Base-by-base conservation (phyloP, 208 protist species). In the Angomonas deanei region DNA sequence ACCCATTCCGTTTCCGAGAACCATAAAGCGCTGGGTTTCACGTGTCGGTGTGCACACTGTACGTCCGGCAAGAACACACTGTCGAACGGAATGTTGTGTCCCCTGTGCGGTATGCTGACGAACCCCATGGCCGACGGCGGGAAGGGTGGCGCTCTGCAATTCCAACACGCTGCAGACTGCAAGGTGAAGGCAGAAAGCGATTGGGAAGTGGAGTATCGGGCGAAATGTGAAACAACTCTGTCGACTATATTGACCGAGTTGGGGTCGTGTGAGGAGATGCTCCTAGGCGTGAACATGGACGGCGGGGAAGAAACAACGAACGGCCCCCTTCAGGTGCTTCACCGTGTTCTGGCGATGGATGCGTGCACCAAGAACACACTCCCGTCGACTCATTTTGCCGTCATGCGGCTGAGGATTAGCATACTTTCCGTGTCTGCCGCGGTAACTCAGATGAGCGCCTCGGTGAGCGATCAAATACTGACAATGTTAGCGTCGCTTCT, bases 21-120 rank as follows among this genome's bases (percentile, higher is more conserved):
- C 27, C 13, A 71, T 19, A 1, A 46, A 1, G 34, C 58, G 6
- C 63, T 78, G 33, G 66, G 70, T 6, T 88, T 88, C 67, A 31
- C 0, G 23, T 92, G 85, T 39, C 53, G 56, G 4, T 92, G 85
- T 60, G 1, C 10, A 17, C 74, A 82, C 27, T 92, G 85, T 67
- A 55, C 58, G 0, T 33, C 30, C 27, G 50, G 50, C 13, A 74
- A 73, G 24, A 64, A 38, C 15, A 65, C 69, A 1, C 62, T 88
- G 28, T 62, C 88, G 26, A 76, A 82, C 31, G 82, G 81, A 48
- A 66, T 80, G 19, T 34, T 80, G 3, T 92, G 85, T 46, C 65
- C 65, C 27, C 66, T 67, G 31, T 92, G 85, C 57, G 34, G 53
- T 21, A 55, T 72, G 32, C 69, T 88, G n/a, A n/a, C n/a, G n/a